These are phyloP conservation scores for Neopestalotiopsis sp. DNA, from an alignment of 2,329 filamentous ascomycete species.

Conservation along the genomic window DNA sequence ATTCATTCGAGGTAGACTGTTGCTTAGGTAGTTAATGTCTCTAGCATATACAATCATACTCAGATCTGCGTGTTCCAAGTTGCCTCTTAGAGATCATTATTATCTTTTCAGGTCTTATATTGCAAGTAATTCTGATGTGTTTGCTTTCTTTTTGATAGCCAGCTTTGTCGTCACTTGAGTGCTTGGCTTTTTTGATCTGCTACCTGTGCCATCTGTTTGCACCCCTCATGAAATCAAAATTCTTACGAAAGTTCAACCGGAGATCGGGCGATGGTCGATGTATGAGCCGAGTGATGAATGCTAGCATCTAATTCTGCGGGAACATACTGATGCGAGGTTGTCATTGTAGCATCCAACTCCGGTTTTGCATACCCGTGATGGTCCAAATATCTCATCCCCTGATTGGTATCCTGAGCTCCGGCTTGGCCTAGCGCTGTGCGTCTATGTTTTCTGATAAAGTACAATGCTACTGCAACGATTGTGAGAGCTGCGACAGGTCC, in stretches of 20 bases:
- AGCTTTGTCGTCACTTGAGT: no score
- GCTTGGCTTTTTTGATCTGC: no score
- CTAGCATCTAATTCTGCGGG: background rate
- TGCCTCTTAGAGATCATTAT: no score
- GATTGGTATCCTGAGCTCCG: background rate
- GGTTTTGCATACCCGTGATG: background rate
- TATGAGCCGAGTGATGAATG: background rate
- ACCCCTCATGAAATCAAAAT: no score
- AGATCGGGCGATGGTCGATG: background rate
- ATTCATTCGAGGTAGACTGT: no score
- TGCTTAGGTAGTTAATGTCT: no score
- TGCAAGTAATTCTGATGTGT: no score
- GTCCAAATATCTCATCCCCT: background rate
- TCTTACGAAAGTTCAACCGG: background rate
- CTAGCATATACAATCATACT: no score
- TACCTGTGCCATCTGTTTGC: no score
- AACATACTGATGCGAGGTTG: background rate
- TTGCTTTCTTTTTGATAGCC: no score
- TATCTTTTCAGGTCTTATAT: no score
- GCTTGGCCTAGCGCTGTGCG: background rate
- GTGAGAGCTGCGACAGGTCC: background rate
- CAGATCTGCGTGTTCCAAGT: no score
- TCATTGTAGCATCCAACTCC: background rate
- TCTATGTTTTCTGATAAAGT: background rate
- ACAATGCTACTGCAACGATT: background rate